Percentiles rank a stretch among this genome's conserved stretches.
Evolutionary conservation across 129 eudicot species (phyloP).

Genomic region (Tagetes erecta): DNA sequence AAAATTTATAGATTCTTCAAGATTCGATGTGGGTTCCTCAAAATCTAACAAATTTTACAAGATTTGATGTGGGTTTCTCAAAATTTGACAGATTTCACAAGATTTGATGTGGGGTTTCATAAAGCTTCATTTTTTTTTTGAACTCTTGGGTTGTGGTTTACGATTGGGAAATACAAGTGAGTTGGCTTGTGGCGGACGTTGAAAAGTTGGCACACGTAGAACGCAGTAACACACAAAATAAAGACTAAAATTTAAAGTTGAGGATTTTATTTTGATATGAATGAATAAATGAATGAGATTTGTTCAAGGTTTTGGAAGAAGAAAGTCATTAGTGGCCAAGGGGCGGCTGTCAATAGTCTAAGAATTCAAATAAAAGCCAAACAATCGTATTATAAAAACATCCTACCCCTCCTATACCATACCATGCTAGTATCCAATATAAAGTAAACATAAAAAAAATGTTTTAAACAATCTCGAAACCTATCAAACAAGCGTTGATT

Average conservation of each 20-base stretch:
- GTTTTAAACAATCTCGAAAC: too few relatives aligned
- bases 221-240: constrained; percentile 29
- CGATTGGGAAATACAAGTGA: constrained; percentile 13
- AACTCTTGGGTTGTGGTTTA: background rate
- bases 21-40: constrained; percentile 25
- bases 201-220: constrained; percentile 38
- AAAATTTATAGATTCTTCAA: constrained; percentile 3
- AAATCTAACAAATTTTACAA: background rate
- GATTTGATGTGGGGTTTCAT: constrained; percentile 13
- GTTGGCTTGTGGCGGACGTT: constrained; percentile 35
- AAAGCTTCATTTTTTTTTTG: constrained; percentile 4
- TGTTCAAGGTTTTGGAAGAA: constrained; percentile 22
- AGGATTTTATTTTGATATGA: constrained; percentile 13
- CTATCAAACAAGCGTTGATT: too few relatives aligned
- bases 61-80: constrained; percentile 13
- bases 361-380: background rate
- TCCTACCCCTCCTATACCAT: too few relatives aligned
- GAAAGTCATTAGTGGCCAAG: constrained; percentile 2
- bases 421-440: too few relatives aligned
- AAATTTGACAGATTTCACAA: background rate
- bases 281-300: constrained; percentile 9
- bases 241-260: constrained; percentile 21
- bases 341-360: constrained; percentile 31
- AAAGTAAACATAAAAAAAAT: too few relatives aligned
- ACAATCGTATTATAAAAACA: too few relatives aligned